Evolutionary conservation across 2,329 filamentous ascomycete genomes (phyloP).

Genomic region (Exophiala oligosperma): DNA sequence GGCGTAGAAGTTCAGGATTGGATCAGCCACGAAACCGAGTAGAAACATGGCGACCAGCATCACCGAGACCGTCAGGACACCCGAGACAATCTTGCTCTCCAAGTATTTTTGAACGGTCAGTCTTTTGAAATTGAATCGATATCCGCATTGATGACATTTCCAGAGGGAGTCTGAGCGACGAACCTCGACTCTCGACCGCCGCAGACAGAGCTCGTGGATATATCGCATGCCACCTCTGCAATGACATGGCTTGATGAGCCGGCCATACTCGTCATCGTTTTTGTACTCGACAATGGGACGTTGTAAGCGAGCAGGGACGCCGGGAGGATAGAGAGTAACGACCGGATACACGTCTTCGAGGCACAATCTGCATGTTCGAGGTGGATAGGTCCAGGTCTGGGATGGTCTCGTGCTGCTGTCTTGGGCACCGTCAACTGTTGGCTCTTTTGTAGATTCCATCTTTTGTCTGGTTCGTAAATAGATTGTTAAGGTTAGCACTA

Average conservation of each 20-base stretch:
- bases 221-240: constrained; percentile 93
- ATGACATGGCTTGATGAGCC: constrained; percentile 83
- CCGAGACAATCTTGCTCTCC: constrained; percentile 65
- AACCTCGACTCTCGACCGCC: constrained; percentile 76
- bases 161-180: constrained; percentile 43
- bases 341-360: constrained; percentile 69
- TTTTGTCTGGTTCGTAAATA: background rate
- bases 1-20: constrained; percentile 83
- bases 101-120: constrained; percentile 45
- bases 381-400: constrained; percentile 54
- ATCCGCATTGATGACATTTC: constrained; percentile 30
- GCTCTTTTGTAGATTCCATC: constrained; percentile 13
- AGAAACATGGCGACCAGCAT: constrained; percentile 73
- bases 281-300: constrained; percentile 65
- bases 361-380: constrained; percentile 85
- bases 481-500: constrained; percentile 1
- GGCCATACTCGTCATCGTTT: constrained; percentile 69
- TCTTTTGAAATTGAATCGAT: constrained; percentile 29
- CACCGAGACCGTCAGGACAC: constrained; percentile 69
- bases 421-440: background rate
- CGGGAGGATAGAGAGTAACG: constrained; percentile 56
- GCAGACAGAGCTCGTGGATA: constrained; percentile 88
- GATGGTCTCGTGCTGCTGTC: background rate
- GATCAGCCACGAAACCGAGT: constrained; percentile 89
- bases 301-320: constrained; percentile 58